Percentiles rank a stretch among this genome's conserved stretches.
phyloP scores from a whole-genome alignment of 352 stramenopile genomes.

The Labyrinthula sp. region DNA sequence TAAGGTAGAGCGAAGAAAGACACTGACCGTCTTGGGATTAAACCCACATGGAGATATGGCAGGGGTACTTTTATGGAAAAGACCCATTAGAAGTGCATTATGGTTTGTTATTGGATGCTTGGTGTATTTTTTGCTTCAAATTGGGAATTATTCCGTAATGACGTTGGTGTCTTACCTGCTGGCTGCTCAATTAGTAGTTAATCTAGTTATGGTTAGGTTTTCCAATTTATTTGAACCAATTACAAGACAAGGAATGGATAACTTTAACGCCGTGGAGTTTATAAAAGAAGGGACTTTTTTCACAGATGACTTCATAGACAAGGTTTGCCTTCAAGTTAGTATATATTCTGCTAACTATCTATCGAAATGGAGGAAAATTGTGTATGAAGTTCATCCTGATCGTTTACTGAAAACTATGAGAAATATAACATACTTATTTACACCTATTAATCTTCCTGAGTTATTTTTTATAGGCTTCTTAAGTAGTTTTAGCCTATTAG shows the following conservation, averaged over 20 bases:
- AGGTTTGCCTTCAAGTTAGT: slow-evolving; percentile 5
- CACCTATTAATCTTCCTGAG: slow-evolving; percentile 14
- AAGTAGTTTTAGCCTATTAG: slow-evolving; percentile 8
- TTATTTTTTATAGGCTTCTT: slow-evolving; percentile 18
- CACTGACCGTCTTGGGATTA: slow-evolving; percentile 20
- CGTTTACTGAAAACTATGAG: slow-evolving; percentile 16
- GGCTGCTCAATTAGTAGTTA: slow-evolving; percentile 25
- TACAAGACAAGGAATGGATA: slow-evolving; percentile 6
- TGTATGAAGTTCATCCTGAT: slow-evolving; percentile 12
- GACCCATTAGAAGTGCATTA: slow-evolving; percentile 10
- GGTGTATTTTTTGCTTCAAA: slow-evolving; percentile 17
- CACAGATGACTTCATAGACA: slow-evolving; percentile 12
- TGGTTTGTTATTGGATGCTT: slow-evolving; percentile 24
- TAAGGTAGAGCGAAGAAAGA: no score
- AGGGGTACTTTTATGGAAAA: slow-evolving; percentile 23
- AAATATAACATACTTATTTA: slow-evolving; percentile 23
- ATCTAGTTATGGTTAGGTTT: slow-evolving; percentile 17
- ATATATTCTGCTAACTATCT: slow-evolving; percentile 3
- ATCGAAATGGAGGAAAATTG: slow-evolving; percentile 15
- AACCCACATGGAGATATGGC: slow-evolving; percentile 13
- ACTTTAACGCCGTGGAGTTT: slow-evolving; percentile 22
- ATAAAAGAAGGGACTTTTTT: slow-evolving; percentile 8
- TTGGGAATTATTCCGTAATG: slow-evolving; percentile 8
- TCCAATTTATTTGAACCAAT: slow-evolving; percentile 11
- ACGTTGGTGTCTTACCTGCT: slow-evolving; percentile 22